Evolutionary conservation across 805 yeast species (phyloP), one percentile per base, ranked within the genome.

Genomic region (Starmerella stigmatis): DNA sequence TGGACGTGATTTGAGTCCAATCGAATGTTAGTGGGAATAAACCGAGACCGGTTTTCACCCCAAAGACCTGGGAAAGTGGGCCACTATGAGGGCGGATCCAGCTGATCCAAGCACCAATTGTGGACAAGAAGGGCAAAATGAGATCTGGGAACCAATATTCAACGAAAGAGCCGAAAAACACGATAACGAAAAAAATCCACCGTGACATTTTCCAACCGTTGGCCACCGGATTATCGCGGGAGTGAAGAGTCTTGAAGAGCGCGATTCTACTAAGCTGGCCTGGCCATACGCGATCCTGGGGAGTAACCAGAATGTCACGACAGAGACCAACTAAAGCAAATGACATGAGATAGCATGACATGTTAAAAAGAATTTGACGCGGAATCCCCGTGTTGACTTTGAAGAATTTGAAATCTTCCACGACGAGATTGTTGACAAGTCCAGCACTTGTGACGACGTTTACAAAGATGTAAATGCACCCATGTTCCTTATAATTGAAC

Each of bases 201-300:
- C 79, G 65, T 4, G 77, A 68, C 31, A 77, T 69, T 33, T 63
- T 72, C 84, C 85, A 79, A 3, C 81, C 79, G 49, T 75, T 64
- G 25, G 80, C 75, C 5, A 63, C 60, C 55, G 75, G 74, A 59
- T 73, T 72, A 26, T 62, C 67, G 51, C 71, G 64, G 57, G 69
- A 50, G 61, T 67, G 71, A 61, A 78, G 67, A 62, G 72, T 69
- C 57, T 74, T 66, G 64, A 74, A 68, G 52, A 78, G 71, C 20
- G 81, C 76, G 22, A 76, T 57, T 5, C 78, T 68, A 42, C 78
- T 81, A 58, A 81, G 67, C 56, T 72, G 72, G 2, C 74, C 61
- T 4, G 89, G 89, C 88, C 88, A 82, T 42, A 79, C 69, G 62
- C 78, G 74, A n/a, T 75, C 65, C 5, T 79, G 71, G 5, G 86